A percentile compares a stretch with the other conserved stretches of the same genome.
phyloP scores from a whole-genome alignment of 257 asterid genomes.

The Forsythia viridissima region DNA sequence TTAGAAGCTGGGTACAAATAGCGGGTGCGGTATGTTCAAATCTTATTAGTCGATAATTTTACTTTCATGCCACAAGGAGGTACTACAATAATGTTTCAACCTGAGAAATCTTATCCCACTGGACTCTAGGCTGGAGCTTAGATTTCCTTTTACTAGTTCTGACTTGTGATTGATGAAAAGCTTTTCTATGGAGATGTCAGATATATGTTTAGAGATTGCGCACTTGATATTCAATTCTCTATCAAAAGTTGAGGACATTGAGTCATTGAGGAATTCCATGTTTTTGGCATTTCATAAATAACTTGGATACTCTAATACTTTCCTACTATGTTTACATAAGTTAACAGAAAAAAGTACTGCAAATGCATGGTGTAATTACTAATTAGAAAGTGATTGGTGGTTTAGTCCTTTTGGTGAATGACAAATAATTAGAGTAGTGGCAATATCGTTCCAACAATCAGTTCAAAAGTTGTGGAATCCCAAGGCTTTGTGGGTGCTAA shows the following conservation, averaged over 20 bases:
- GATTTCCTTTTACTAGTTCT: background rate
- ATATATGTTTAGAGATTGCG: background rate
- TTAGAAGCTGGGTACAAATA: slow-evolving; percentile 57
- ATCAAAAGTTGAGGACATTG: background rate
- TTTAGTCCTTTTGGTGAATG: background rate
- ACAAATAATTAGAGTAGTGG: background rate
- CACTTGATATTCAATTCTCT: background rate
- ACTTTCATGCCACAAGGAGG: background rate
- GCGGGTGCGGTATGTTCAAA: slow-evolving; percentile 29
- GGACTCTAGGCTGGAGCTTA: background rate
- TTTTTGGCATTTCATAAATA: background rate
- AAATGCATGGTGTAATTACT: background rate
- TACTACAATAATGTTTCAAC: background rate
- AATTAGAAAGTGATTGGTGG: background rate
- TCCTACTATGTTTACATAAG: background rate
- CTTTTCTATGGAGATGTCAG: background rate
- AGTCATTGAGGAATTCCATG: background rate
- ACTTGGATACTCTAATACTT: background rate
- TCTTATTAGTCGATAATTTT: slow-evolving; percentile 5
- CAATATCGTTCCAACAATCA: background rate
- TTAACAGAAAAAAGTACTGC: background rate
- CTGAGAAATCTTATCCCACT: slow-evolving; percentile 6
- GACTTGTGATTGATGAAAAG: background rate
- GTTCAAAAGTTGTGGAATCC: background rate
- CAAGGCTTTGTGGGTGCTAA: background rate